Evolutionary conservation across 2,329 filamentous ascomycete genomes (phyloP).

Genomic region (Fusarium incarnatum): DNA sequence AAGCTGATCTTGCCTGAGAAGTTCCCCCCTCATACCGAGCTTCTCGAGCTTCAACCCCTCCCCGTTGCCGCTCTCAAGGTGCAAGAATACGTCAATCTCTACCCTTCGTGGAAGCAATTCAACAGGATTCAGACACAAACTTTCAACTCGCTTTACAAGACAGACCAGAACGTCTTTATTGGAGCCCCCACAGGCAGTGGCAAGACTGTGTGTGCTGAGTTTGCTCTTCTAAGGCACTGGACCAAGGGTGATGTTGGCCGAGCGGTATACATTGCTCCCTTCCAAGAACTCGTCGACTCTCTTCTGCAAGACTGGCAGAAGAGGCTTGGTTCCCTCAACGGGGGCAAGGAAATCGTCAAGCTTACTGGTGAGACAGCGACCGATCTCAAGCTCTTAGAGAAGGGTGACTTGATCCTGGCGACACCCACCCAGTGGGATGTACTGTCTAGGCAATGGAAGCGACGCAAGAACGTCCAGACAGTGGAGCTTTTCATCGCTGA

Average conservation of each 20-base stretch:
- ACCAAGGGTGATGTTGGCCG: constrained; percentile 67
- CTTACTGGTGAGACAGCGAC: constrained; percentile 92
- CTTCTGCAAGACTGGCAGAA: constrained; percentile 87
- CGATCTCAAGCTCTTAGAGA: constrained; percentile 88
- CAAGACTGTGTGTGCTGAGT: constrained; percentile 97
- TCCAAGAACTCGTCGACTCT: constrained; percentile 90
- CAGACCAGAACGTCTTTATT: constrained; percentile 93
- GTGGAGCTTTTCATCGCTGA: constrained; percentile 94
- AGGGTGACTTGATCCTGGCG: constrained; percentile 88
- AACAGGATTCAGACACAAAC: constrained; percentile 98
- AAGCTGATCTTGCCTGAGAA: constrained; percentile 95
- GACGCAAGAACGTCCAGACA: constrained; percentile 92
- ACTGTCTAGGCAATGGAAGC: constrained; percentile 94
- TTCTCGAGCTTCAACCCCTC: constrained; percentile 91
- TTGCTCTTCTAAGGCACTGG: constrained; percentile 92
- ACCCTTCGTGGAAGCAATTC: constrained; percentile 87
- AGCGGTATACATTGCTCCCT: constrained; percentile 93
- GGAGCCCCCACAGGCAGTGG: constrained; percentile 94
- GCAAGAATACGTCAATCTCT: constrained; percentile 83
- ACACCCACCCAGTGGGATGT: constrained; percentile 97
- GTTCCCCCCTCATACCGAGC: constrained; percentile 92
- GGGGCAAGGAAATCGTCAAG: constrained; percentile 91
- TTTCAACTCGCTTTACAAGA: constrained; percentile 91
- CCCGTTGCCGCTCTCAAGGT: constrained; percentile 90
- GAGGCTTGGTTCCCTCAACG: constrained; percentile 76